A percentile compares a stretch with the other conserved stretches of the same genome.
These are phyloP conservation scores for Cryphonectria parasitica DNA, from an alignment of 2,329 filamentous ascomycete species.

Conservation along the genomic window DNA sequence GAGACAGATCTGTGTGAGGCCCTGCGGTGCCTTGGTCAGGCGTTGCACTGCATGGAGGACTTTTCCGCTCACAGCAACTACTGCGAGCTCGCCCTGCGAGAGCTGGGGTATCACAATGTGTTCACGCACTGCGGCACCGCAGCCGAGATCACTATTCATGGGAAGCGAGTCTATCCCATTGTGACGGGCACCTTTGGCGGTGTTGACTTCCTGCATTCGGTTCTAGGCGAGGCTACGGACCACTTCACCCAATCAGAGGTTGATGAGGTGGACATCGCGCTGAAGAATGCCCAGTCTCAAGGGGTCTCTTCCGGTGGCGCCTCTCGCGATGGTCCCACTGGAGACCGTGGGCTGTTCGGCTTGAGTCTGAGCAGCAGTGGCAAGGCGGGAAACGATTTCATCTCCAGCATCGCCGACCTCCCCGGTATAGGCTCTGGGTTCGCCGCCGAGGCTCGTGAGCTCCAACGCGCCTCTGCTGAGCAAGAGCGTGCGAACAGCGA, in stretches of 20 bases:
- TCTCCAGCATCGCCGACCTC: slow-evolving; percentile 74
- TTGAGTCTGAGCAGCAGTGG: slow-evolving; percentile 40
- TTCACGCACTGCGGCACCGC: slow-evolving; percentile 74
- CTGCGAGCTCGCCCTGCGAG: slow-evolving; percentile 74
- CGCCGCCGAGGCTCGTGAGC: slow-evolving; percentile 65
- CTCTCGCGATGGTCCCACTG: slow-evolving; percentile 30
- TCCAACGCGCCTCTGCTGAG: slow-evolving; percentile 64
- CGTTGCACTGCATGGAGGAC: slow-evolving; percentile 77
- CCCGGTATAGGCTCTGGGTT: slow-evolving; percentile 71
- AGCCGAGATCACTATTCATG: slow-evolving; percentile 68
- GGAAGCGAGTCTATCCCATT: slow-evolving; percentile 71
- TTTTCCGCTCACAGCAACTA: slow-evolving; percentile 85
- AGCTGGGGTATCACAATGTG: slow-evolving; percentile 69
- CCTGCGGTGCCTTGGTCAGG: slow-evolving; percentile 74
- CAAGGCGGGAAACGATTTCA: slow-evolving; percentile 57
- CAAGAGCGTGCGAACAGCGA: slow-evolving; percentile 63
- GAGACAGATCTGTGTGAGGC: slow-evolving; percentile 83
- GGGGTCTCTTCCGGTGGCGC: slow-evolving; percentile 36
- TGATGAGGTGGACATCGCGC: slow-evolving; percentile 75
- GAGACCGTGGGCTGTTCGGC: slow-evolving; percentile 40
- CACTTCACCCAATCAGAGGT: slow-evolving; percentile 86
- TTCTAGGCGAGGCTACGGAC: slow-evolving; percentile 76
- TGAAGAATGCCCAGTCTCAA: slow-evolving; percentile 65
- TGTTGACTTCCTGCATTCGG: slow-evolving; percentile 83
- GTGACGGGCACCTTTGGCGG: slow-evolving; percentile 77